These are phyloP conservation scores for Beauveria rudraprayagi DNA, from an alignment of 2,329 filamentous ascomycete genomes.

Conservation along the genomic window DNA sequence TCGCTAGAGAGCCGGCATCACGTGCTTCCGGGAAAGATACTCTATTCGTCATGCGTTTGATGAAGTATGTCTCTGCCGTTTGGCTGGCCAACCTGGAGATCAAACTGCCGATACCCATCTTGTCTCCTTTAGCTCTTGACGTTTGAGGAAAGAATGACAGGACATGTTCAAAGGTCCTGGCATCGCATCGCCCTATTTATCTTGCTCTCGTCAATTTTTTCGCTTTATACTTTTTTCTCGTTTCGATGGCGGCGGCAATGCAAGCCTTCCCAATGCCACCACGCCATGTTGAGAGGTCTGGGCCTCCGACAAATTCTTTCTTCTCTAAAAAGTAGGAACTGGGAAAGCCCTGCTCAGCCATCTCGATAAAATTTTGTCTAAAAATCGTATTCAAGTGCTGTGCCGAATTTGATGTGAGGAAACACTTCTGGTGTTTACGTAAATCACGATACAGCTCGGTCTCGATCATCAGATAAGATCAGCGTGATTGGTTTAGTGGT, in stretches of 20 bases:
- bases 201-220: background rate
- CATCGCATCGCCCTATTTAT: background rate
- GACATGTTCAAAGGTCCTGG: too few relatives aligned
- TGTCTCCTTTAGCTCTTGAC: background rate
- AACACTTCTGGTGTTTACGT: background rate
- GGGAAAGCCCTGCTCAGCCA: too few relatives aligned
- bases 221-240: background rate
- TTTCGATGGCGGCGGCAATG: background rate
- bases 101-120: background rate
- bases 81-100: background rate
- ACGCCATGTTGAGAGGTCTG: background rate
- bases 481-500: slow-evolving; percentile 13
- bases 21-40: background rate
- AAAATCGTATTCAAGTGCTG: too few relatives aligned
- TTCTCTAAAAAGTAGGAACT: too few relatives aligned
- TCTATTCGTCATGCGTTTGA: background rate
- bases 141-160: too few relatives aligned
- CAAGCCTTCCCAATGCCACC: background rate
- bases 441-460: background rate
- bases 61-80: background rate
- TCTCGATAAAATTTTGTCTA: too few relatives aligned
- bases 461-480: slow-evolving; percentile 3
- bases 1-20: background rate
- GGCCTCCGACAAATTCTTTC: background rate
- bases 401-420: too few relatives aligned